Evolutionary conservation across 1,284 basidiomycete genomes (phyloP).

Genomic region (Sanghuangporus sanghuang): DNA sequence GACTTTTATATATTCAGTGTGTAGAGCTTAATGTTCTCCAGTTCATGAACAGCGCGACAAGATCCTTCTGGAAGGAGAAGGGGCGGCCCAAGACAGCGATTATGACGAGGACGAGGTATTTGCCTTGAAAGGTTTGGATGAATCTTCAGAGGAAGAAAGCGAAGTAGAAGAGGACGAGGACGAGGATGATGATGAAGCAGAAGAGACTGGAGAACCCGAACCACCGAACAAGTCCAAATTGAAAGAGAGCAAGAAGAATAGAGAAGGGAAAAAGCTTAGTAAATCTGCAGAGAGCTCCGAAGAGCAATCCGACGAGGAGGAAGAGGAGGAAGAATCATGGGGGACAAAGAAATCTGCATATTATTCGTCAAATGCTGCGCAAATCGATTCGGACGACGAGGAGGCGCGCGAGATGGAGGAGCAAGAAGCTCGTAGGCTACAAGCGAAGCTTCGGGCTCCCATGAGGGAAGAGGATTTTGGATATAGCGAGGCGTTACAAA

Average conservation of each 20-base stretch:
- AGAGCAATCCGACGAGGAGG: conserved; percentile 27
- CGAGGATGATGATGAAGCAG: conserved; percentile 32
- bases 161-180: conserved; percentile 44
- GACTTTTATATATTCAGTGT: background rate
- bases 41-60: conserved; percentile 72
- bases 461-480: conserved; percentile 85
- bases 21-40: conserved; percentile 25
- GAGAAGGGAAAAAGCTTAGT: conserved; percentile 12
- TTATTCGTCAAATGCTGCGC: conserved; percentile 79
- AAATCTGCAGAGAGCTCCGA: conserved; percentile 8
- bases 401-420: conserved; percentile 85
- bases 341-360: conserved; percentile 74
- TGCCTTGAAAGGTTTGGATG: conserved; percentile 46
- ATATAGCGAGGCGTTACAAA: conserved; percentile 58
- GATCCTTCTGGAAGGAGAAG: conserved; percentile 66
- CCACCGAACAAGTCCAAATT: conserved; percentile 15
- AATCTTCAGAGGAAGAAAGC: conserved; percentile 37
- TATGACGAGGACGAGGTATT: conserved; percentile 66
- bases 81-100: conserved; percentile 34
- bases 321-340: conserved; percentile 68
- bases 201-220: conserved; percentile 23
- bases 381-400: conserved; percentile 80
- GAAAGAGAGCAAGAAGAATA: conserved; percentile 10
- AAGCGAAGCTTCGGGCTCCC: conserved; percentile 67
- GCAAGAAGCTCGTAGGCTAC: conserved; percentile 80